These are phyloP conservation scores for Extremus antarcticus DNA, from an alignment of 495 filamentous ascomycete species.

Conservation along the genomic window DNA sequence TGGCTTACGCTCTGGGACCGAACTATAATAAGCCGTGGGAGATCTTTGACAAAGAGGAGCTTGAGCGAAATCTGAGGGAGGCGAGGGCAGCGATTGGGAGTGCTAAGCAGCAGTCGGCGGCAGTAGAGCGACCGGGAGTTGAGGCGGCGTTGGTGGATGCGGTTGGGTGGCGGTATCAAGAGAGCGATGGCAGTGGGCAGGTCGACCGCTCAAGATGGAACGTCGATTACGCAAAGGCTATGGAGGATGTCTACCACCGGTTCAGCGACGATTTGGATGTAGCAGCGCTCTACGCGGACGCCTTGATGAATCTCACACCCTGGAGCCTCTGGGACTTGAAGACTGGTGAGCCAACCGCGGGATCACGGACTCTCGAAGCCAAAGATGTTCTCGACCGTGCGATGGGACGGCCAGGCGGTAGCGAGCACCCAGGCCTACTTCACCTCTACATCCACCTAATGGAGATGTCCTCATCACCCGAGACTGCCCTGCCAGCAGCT, in stretches of 20 bases:
- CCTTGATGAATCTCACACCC: slow-evolving; percentile 58
- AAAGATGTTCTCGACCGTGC: slow-evolving; percentile 45
- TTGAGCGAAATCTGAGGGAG: slow-evolving; percentile 34
- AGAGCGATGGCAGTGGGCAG: neutral
- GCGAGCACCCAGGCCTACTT: slow-evolving; percentile 48
- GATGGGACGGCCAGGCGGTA: slow-evolving; percentile 28
- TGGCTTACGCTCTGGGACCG: slow-evolving; percentile 53
- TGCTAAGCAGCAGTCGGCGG: slow-evolving; percentile 24
- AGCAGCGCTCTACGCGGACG: slow-evolving; percentile 50
- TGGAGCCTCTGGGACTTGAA: slow-evolving; percentile 56
- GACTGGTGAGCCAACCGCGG: slow-evolving; percentile 44
- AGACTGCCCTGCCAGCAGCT: slow-evolving; percentile 44
- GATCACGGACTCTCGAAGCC: slow-evolving; percentile 46
- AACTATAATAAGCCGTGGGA: slow-evolving; percentile 71
- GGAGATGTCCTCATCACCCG: slow-evolving; percentile 59
- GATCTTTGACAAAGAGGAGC: slow-evolving; percentile 50
- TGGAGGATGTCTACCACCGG: slow-evolving; percentile 43
- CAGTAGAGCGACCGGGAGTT: slow-evolving; percentile 23
- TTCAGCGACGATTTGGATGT: slow-evolving; percentile 52
- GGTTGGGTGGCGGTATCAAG: slow-evolving; percentile 44
- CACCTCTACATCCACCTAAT: slow-evolving; percentile 65
- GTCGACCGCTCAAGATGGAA: slow-evolving; percentile 44
- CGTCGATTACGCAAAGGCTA: slow-evolving; percentile 47
- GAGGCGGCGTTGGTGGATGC: slow-evolving; percentile 51
- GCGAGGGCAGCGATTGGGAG: slow-evolving; percentile 35